A percentile compares a stretch with the other conserved stretches of the same genome.
Evolutionary conservation across 2,329 filamentous ascomycete species (phyloP).

Genomic region (Monilinia fructigena): DNA sequence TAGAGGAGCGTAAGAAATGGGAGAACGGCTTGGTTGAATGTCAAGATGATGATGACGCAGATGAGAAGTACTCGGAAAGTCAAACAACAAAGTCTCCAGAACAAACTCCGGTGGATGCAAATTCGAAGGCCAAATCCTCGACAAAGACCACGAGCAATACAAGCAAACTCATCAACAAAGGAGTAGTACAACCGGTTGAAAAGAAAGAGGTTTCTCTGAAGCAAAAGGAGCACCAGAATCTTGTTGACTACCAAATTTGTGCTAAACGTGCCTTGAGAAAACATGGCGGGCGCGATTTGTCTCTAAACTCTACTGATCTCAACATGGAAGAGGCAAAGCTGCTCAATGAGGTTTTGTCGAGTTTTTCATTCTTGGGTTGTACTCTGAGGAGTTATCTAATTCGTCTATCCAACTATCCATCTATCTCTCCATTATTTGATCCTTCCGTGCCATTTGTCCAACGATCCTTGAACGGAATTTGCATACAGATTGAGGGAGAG

Average conservation of each 20-base stretch:
- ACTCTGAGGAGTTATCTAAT: constrained; percentile 47
- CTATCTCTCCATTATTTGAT: constrained; percentile 45
- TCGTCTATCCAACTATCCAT: constrained; percentile 49
- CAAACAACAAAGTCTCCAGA: constrained; percentile 3
- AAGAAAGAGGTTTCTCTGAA: constrained; percentile 27
- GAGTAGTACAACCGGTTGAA: neutral
- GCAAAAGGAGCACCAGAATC: constrained; percentile 36
- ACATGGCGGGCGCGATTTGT: constrained; percentile 37
- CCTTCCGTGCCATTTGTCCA: constrained; percentile 27
- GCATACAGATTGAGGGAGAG: constrained; percentile 57
- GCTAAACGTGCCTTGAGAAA: constrained; percentile 38
- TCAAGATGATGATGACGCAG: constrained; percentile 36
- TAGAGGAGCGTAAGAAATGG: constrained; percentile 69
- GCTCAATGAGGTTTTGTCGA: constrained; percentile 51
- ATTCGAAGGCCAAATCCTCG: neutral
- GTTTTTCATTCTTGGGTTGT: constrained; percentile 55
- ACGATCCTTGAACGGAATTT: constrained; percentile 54
- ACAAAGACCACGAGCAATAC: neutral
- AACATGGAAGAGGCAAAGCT: constrained; percentile 46
- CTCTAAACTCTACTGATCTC: constrained; percentile 29
- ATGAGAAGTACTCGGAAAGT: constrained; percentile 19
- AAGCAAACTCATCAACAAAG: neutral
- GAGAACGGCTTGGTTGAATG: constrained; percentile 51
- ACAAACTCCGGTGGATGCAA: neutral
- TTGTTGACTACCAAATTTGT: constrained; percentile 37